These are phyloP conservation scores for Coelastrella sp. DNA, from an alignment of 139 green algal genomes.

Conservation along the genomic window DNA sequence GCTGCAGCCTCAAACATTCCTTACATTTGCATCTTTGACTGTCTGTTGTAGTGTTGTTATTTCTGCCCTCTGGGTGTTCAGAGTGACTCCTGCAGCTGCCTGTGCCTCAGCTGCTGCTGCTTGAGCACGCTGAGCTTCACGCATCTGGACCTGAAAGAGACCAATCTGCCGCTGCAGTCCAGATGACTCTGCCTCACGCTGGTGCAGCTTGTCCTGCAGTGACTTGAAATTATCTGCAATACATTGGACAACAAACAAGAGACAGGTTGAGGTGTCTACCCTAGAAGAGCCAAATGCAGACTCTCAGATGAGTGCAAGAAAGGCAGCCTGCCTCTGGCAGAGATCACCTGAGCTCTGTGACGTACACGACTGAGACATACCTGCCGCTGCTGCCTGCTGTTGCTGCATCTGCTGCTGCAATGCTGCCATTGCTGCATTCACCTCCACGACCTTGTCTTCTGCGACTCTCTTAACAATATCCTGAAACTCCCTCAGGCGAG, in stretches of 20 bases:
- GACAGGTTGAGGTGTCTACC: too few species aligned
- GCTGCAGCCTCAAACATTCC: neutral
- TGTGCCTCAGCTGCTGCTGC: conserved; percentile 34
- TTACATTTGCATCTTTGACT: conserved; percentile 36
- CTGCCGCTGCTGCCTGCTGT: neutral
- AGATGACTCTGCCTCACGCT: conserved; percentile 10
- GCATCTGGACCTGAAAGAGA: conserved; percentile 25
- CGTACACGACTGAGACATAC: neutral
- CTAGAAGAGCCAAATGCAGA: too few species aligned
- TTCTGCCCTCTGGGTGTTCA: conserved; percentile 19
- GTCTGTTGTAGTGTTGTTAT: neutral
- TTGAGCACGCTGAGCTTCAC: conserved; percentile 2
- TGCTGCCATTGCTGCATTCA: neutral
- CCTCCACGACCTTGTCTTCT: conserved; percentile 21
- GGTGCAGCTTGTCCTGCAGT: neutral
- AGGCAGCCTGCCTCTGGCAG: neutral
- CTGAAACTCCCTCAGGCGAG: conserved; percentile 16
- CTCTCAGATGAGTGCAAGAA: neutral
- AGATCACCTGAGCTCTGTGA: too few species aligned
- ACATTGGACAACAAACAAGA: neutral
- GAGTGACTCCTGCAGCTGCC: neutral
- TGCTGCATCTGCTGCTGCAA: neutral
- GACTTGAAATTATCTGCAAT: conserved; percentile 6
- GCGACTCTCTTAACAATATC: conserved; percentile 27
- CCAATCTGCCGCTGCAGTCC: conserved; percentile 22